Conservation (phyloP, 108 stramenopile species). For the Tribonema minus region DNA sequence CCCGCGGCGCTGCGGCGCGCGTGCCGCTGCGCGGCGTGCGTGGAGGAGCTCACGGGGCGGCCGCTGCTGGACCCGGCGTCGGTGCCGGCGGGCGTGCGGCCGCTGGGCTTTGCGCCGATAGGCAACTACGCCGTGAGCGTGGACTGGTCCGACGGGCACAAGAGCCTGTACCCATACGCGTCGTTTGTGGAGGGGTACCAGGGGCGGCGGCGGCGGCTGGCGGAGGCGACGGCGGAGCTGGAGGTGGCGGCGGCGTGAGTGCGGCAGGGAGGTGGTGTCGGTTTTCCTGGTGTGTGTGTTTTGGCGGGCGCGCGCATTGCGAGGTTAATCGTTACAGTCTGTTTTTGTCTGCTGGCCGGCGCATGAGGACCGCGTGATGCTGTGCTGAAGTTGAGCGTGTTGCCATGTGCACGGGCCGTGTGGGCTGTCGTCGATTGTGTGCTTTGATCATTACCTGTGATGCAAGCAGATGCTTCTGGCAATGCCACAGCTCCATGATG, state of each 20-base stretch:
- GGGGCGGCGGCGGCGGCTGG: background rate
- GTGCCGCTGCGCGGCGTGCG: conserved; percentile 54
- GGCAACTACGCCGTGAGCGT: conserved; percentile 59
- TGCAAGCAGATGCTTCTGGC: background rate
- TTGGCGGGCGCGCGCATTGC: background rate
- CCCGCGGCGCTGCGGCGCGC: conserved; percentile 39
- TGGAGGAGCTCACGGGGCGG: conserved; percentile 52
- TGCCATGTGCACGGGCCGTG: too few relatives aligned
- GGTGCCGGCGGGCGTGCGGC: conserved; percentile 40
- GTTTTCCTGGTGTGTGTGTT: background rate
- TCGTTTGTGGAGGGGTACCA: conserved; percentile 33
- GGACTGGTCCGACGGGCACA: conserved; percentile 60
- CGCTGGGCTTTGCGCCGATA: conserved; percentile 44
- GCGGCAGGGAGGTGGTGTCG: background rate
- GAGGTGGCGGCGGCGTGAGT: background rate
- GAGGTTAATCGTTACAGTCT: background rate
- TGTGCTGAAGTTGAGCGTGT: background rate
- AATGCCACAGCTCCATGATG: background rate
- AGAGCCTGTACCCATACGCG: conserved; percentile 39
- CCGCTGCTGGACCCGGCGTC: conserved; percentile 35
- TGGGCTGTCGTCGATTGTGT: too few relatives aligned
- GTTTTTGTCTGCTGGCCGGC: background rate
- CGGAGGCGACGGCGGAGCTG: background rate
- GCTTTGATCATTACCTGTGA: too few relatives aligned
- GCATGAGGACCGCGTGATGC: background rate